A percentile compares a stretch with the other conserved stretches of the same genome.
phyloP scores from a whole-genome alignment of 495 filamentous ascomycete genomes.

The Annulohypoxylon nitens region DNA sequence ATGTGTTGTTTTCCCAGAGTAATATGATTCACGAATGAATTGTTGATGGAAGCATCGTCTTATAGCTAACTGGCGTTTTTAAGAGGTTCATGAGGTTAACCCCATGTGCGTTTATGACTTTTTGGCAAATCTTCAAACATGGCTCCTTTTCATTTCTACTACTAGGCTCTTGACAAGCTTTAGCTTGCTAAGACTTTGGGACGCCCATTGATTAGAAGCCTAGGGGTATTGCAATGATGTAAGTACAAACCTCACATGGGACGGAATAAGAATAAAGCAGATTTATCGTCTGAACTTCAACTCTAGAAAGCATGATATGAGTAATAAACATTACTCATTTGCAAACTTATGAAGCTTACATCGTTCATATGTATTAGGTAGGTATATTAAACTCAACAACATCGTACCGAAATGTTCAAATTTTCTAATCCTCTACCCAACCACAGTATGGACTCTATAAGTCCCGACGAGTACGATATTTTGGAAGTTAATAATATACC shows the following conservation, averaged over 20 bases:
- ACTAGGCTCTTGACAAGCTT: too few species aligned
- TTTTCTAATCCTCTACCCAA: background rate
- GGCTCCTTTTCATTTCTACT: too few species aligned
- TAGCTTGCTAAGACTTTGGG: background rate
- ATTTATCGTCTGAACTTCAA: constrained; percentile 1
- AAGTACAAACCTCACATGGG: background rate
- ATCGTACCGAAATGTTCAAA: background rate
- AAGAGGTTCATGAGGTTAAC: background rate
- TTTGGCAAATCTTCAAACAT: too few species aligned
- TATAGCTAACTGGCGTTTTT: background rate
- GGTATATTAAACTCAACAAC: background rate
- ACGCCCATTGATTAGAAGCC: background rate
- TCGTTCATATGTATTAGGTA: background rate
- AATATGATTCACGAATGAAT: background rate
- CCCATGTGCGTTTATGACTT: too few species aligned
- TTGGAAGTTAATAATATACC: background rate
- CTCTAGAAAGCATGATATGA: background rate
- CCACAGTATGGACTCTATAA: background rate
- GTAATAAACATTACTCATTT: background rate
- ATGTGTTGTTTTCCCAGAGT: background rate
- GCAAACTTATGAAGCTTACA: background rate
- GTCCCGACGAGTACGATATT: background rate
- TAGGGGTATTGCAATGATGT: background rate
- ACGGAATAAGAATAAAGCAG: background rate
- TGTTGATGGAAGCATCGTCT: background rate